Conservation (phyloP, 768 basidiomycete genomes). For the Phaffia tasmanica region DNA sequence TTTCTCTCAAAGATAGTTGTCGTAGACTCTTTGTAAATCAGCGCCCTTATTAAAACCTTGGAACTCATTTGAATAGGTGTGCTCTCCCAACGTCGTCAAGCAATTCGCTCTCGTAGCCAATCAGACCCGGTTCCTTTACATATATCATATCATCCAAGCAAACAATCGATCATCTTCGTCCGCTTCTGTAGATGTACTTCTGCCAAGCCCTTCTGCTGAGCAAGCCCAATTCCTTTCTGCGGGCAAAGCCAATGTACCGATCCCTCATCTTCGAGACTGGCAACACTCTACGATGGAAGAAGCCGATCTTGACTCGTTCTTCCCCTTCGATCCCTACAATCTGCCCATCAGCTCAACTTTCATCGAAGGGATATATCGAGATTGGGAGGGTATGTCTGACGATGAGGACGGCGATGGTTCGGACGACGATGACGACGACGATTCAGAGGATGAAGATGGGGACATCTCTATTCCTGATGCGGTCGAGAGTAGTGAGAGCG, state of each 20-base stretch:
- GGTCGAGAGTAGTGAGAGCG: constrained; percentile 8
- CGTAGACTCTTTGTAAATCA: neutral
- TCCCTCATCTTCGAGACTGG: constrained; percentile 31
- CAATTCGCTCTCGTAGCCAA: constrained; percentile 92
- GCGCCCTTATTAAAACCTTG: no score
- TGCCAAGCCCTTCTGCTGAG: constrained; percentile 3
- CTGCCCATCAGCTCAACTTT: constrained; percentile 65
- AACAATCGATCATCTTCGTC: constrained; percentile 52
- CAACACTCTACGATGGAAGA: constrained; percentile 36
- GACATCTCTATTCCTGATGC: constrained; percentile 12
- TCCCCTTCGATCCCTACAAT: constrained; percentile 96
- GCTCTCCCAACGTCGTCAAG: constrained; percentile 75
- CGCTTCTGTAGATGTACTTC: constrained; percentile 20
- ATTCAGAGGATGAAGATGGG: constrained; percentile 25
- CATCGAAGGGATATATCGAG: constrained; percentile 74
- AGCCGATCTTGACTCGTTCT: constrained; percentile 79
- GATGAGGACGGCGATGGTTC: constrained; percentile 65
- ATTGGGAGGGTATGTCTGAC: constrained; percentile 50
- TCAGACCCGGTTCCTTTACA: constrained; percentile 82
- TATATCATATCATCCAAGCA: constrained; percentile 81
- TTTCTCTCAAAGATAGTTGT: constrained; percentile 5
- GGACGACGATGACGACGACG: constrained; percentile 49
- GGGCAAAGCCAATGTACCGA: constrained; percentile 15
- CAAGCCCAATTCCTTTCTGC: constrained; percentile 6
- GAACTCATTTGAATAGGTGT: constrained; percentile 48